These are phyloP conservation scores for Trichothecium roseum DNA, from an alignment of 2,329 filamentous ascomycete genomes.

Conservation along the genomic window DNA sequence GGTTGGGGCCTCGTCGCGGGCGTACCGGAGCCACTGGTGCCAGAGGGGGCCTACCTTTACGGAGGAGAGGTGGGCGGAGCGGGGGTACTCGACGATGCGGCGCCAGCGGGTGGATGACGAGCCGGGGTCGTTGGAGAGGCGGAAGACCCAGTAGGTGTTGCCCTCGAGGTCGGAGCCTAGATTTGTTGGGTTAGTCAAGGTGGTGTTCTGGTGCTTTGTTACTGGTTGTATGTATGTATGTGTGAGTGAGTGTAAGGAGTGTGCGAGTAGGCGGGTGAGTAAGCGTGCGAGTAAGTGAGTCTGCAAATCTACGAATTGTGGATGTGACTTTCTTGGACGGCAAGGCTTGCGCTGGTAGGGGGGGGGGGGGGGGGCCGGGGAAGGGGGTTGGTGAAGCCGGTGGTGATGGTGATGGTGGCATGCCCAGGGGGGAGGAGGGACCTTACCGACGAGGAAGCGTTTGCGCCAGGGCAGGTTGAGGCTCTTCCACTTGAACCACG, in stretches of 20 bases:
- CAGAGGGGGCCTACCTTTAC: conserved; percentile 50
- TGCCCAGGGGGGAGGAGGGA: no score
- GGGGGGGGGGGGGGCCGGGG: no score
- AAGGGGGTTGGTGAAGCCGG: no score
- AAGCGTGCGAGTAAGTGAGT: no score
- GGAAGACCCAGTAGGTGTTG: conserved; percentile 62
- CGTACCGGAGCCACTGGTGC: conserved; percentile 61
- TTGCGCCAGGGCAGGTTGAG: conserved; percentile 55
- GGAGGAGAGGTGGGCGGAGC: conserved; percentile 40
- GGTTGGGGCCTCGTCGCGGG: conserved; percentile 41
- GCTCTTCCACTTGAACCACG: conserved; percentile 53
- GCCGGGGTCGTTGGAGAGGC: conserved; percentile 29
- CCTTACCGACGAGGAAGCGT: conserved; percentile 51
- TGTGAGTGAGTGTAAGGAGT: background rate
- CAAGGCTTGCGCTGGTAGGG: no score
- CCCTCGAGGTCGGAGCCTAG: conserved; percentile 53
- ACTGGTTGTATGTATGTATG: background rate
- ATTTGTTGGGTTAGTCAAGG: background rate
- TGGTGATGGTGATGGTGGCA: no score
- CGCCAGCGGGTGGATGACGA: conserved; percentile 37
- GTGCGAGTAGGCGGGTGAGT: no score
- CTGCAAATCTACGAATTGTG: no score
- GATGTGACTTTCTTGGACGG: no score
- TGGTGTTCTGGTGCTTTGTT: background rate
- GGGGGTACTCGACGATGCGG: conserved; percentile 51